Base-by-base conservation (phyloP, 345 rosid genomes). In the Trapa bicornis region DNA sequence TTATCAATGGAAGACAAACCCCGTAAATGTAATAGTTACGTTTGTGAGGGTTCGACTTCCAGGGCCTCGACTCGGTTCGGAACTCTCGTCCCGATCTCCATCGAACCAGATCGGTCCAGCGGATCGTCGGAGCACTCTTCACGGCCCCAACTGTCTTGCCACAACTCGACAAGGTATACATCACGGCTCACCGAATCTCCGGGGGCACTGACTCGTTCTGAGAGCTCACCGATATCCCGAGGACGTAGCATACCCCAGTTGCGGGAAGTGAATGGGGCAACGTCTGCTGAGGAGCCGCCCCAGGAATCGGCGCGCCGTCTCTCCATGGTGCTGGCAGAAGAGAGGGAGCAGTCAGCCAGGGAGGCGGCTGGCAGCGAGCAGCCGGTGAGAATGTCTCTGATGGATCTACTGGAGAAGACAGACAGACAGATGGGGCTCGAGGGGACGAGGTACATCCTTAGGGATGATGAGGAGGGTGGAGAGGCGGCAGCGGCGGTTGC, bases 371-470 rank as follows among this genome's bases (percentile, higher is more conserved):
- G 67, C 32, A 76, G 65, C 6, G 80, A 65, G 22, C 75, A 73
- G 73, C 82, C 81, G 35, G 77, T 77, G 61, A 85, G 91, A 65
- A 88, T 87, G 92, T 94, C 99, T 37, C 65, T 94, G 68, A 84
- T 91, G 96, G 97, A 94, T 68, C 71, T 94, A 65, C 66, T 94
- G 75, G 93, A 85, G 80, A 97, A 91, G 74, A 86, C 94, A 12
- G 94, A 84, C 70, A 22, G 92, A 54, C 83, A 86, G 73, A 80
- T 84, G 88, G 98, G 86, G 13, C 37, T 78, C 65, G 84, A 74
- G 54, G 92, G 88, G 67, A 77, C 88, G 5, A 76, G 78, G 32
- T 86, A 89, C 33, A 72, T 77, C 74, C 83, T 69, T 1, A 74
- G 69, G 2, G 84, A 76, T 0, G 79, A 71, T 0, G 72, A 70